Evolutionary conservation across 163 green algal genomes (phyloP).

Genomic region (Scenedesmus sp.): DNA sequence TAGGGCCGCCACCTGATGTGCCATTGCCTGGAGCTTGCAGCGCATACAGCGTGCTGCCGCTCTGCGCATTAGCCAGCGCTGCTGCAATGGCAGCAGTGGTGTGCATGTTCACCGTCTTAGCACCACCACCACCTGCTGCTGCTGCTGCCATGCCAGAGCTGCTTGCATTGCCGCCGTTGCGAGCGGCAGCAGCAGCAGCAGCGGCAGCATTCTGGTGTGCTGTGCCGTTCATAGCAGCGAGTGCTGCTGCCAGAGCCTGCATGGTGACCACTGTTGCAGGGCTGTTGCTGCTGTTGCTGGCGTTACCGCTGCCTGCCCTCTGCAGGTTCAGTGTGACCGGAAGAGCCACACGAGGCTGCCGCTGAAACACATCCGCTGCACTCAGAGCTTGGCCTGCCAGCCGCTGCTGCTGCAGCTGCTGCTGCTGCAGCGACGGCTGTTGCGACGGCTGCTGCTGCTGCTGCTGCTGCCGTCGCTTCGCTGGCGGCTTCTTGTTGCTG

Average conservation of each 20-base stretch:
- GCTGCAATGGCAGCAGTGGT: background rate
- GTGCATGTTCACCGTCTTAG: background rate
- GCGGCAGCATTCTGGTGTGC: background rate
- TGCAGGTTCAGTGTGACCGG: background rate
- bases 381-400: background rate
- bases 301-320: background rate
- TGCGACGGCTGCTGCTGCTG: slow-evolving; percentile 21
- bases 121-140: background rate
- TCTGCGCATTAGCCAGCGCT: background rate
- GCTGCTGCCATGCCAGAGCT: background rate
- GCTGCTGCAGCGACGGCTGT: background rate
- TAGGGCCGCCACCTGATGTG: background rate
- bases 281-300: background rate
- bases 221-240: background rate
- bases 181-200: background rate
- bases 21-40: background rate
- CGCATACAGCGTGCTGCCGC: background rate
- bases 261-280: background rate
- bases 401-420: background rate
- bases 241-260: background rate
- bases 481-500: background rate
- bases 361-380: background rate
- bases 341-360: background rate
- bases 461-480: background rate
- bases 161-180: background rate